Evolutionary conservation across 1,284 basidiomycete genomes (phyloP).

Genomic region (Sphaerobolus stellatus): DNA sequence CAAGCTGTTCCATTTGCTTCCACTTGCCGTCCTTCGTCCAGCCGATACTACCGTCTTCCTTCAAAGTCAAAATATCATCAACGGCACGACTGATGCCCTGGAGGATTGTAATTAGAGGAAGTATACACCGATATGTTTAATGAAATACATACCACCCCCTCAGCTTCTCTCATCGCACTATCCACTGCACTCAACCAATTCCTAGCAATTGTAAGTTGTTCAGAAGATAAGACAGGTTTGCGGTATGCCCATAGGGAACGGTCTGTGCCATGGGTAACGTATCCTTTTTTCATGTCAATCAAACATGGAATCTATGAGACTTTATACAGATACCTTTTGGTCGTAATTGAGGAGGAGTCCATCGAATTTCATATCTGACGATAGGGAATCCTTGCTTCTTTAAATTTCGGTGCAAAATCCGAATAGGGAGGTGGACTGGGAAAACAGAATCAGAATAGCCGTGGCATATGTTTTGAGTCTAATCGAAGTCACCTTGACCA

Average conservation of each 20-base stretch:
- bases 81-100: conserved; percentile 12
- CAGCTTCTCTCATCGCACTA: conserved; percentile 39
- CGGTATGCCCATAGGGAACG: conserved; percentile 49
- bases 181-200: conserved; percentile 52
- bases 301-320: too few relatives aligned
- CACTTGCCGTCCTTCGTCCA: conserved; percentile 56
- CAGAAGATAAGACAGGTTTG: conserved; percentile 34
- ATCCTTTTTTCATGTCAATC: too few relatives aligned
- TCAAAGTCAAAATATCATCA: conserved; percentile 48
- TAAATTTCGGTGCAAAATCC: conserved; percentile 62
- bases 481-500: conserved; percentile 41
- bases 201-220: conserved; percentile 47
- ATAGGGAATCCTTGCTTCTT: conserved; percentile 55
- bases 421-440: conserved; percentile 61
- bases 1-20: conserved; percentile 43
- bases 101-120: too few relatives aligned
- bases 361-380: conserved; percentile 65
- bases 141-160: conserved; percentile 22
- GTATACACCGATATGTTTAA: too few relatives aligned
- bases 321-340: too few relatives aligned
- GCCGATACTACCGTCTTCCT: conserved; percentile 47
- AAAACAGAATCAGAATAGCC: neutral
- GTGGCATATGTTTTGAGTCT: neutral
- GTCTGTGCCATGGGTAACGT: conserved; percentile 70
- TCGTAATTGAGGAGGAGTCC: conserved; percentile 67